A percentile compares a stretch with the other conserved stretches of the same genome.
These are phyloP conservation scores for Cladosporium cucumerinum DNA, from an alignment of 2,329 filamentous ascomycete genomes.

Conservation along the genomic window DNA sequence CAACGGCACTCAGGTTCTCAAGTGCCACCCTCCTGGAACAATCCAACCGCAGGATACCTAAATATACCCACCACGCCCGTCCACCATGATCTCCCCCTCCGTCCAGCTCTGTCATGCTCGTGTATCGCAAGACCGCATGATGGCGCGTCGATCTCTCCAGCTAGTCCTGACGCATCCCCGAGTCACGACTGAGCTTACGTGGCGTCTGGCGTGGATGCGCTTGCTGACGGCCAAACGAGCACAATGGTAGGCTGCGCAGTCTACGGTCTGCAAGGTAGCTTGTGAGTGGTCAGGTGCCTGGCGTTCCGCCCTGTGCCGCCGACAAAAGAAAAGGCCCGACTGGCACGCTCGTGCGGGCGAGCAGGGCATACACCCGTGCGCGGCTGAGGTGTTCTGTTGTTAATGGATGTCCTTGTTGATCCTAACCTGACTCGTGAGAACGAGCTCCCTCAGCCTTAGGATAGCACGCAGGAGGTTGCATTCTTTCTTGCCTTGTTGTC, in stretches of 20 bases:
- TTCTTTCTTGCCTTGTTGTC: not conserved
- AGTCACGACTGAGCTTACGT: conserved; percentile 12
- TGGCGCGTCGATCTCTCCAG: conserved; percentile 1
- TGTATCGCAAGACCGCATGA: conserved; percentile 1
- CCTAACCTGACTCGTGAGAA: not conserved
- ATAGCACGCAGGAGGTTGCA: not conserved
- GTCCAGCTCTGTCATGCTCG: conserved; percentile 1
- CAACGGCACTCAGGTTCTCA: not conserved
- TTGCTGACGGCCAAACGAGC: not conserved
- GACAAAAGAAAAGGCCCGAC: conserved; percentile 9
- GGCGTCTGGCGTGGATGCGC: conserved; percentile 5
- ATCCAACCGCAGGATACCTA: not conserved
- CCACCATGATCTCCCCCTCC: not conserved
- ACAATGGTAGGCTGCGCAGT: not conserved
- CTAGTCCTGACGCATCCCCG: not conserved
- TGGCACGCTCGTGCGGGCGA: not conserved
- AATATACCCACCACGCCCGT: not conserved
- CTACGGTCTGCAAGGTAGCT: not conserved
- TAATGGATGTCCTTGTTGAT: not conserved
- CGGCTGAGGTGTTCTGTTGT: not conserved
- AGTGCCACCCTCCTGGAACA: conserved; percentile 2
- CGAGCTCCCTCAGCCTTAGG: not conserved
- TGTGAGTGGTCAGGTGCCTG: conserved; percentile 12
- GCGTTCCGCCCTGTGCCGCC: conserved; percentile 7
- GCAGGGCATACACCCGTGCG: not conserved